These are phyloP conservation scores for Cladorrhinum sp. DNA, from an alignment of 2,329 filamentous ascomycete genomes.

Conservation along the genomic window DNA sequence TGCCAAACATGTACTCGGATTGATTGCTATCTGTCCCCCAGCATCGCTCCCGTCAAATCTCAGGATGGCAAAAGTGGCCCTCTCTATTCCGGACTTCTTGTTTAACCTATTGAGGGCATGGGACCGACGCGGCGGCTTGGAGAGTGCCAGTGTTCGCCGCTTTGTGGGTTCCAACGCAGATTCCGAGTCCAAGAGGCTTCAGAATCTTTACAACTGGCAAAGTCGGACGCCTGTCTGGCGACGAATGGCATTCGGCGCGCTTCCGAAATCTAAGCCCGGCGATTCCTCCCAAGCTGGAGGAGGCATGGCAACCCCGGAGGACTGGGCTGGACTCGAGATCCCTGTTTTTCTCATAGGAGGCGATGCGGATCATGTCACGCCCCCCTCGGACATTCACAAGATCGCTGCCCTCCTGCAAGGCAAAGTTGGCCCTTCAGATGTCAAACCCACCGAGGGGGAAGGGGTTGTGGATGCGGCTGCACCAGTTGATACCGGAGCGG, in stretches of 20 bases:
- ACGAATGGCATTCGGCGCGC: constrained; percentile 70
- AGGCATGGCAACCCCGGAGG: constrained; percentile 65
- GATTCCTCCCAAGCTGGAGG: constrained; percentile 41
- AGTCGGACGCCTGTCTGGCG: constrained; percentile 80
- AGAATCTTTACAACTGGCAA: constrained; percentile 75
- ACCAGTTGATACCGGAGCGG: constrained; percentile 29
- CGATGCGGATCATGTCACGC: constrained; percentile 71
- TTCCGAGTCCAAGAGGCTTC: constrained; percentile 61
- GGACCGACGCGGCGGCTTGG: constrained; percentile 73
- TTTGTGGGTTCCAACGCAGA: constrained; percentile 70
- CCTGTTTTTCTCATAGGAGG: constrained; percentile 79
- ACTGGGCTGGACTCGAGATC: constrained; percentile 69
- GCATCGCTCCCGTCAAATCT: constrained; percentile 59
- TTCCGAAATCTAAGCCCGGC: constrained; percentile 58
- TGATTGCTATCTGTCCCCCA: constrained; percentile 79
- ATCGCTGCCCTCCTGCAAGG: constrained; percentile 50
- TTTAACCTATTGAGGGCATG: constrained; percentile 75
- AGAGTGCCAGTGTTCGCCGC: constrained; percentile 74
- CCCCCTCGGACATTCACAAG: constrained; percentile 65
- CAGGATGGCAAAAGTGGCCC: constrained; percentile 51
- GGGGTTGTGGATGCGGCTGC: constrained; percentile 48
- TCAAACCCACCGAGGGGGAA: constrained; percentile 24
- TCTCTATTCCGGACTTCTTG: constrained; percentile 66
- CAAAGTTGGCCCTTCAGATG: constrained; percentile 21
- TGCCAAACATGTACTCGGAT: constrained; percentile 64